Percentiles rank a stretch among this genome's conserved stretches.
Evolutionary conservation across 768 basidiomycete genomes (phyloP).

Genomic region (Naganishia onofrii): DNA sequence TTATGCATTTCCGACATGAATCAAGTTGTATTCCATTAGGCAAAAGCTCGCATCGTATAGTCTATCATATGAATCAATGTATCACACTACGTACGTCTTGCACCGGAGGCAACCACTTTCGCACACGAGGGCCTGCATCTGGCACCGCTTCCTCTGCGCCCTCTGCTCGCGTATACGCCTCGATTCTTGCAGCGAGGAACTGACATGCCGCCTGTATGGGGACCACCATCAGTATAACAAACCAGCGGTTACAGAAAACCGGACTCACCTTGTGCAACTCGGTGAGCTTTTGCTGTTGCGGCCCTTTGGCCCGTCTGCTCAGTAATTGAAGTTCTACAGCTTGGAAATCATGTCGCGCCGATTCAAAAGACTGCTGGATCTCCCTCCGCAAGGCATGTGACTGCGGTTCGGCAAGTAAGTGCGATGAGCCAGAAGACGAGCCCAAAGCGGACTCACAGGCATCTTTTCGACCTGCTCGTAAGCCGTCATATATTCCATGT

Average conservation of each 20-base stretch:
- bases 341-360: not conserved
- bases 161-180: not conserved
- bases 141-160: not conserved
- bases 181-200: not conserved
- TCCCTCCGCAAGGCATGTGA: not conserved
- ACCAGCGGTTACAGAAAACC: no score
- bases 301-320: not conserved
- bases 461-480: not conserved
- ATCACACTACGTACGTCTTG: not conserved
- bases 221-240: not conserved
- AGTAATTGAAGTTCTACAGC: not conserved
- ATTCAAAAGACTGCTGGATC: not conserved
- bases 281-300: not conserved
- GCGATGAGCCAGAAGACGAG: not conserved
- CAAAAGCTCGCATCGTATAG: not conserved
- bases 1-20: not conserved
- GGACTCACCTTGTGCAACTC: slow-evolving; percentile 1
- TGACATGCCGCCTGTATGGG: not conserved
- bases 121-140: not conserved
- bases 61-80: not conserved
- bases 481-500: not conserved
- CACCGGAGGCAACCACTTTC: slow-evolving; percentile 13
- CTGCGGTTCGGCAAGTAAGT: not conserved
- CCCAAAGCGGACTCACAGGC: not conserved
- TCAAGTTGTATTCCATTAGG: slow-evolving; percentile 14